Base-by-base conservation (phyloP, 176 grass and related monocot species). In the Panicum miliaceum region DNA sequence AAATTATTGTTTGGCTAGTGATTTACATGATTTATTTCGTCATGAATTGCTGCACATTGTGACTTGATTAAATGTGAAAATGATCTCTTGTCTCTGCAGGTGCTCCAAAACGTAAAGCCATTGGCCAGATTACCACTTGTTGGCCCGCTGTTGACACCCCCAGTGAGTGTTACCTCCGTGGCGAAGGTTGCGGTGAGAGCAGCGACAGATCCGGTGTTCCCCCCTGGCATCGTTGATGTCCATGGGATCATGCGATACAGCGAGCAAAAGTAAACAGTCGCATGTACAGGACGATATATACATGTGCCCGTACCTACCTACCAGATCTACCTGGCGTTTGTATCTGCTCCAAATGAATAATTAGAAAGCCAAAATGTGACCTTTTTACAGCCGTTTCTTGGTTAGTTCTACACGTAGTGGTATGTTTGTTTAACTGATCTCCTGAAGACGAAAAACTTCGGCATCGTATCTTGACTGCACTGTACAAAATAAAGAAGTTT, bases 191-290 rank as follows among this genome's bases (percentile, higher is more conserved):
- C 96, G 19, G 91, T 95, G 63, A 84, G 92, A 83, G 96, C 92
- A 58, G 96, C 92, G 3, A 93, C 80, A 18, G 91, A 98, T 78
- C 92, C 87, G 22, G 95, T 91, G 12, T 98, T 98, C 36, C 95
- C 95, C 77, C 95, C 95, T 20, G 95, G 95, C 60, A 91, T 95
- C 18, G 87, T 98, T 0, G 92, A 98, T 77, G 89, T 91, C 9
- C 84, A 95, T 42, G 92, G 95, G 27, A 95, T 95, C 81, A 86
- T 87, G 67, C 90, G 95, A 27, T 88, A 93, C 79, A 76, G 91
- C 56, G 85, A 85, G 45, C 95, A 91, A 64, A 95, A 93, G 76
- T 98, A 86, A 77, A 25, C 41, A 62, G 48, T 73, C 81, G 8
- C 52, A 64, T 88, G 23, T 61, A 53, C 42, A 7, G 8, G 23